Conservation (phyloP, 2,329 filamentous ascomycete species). For the Pseudomassariella vexata region DNA sequence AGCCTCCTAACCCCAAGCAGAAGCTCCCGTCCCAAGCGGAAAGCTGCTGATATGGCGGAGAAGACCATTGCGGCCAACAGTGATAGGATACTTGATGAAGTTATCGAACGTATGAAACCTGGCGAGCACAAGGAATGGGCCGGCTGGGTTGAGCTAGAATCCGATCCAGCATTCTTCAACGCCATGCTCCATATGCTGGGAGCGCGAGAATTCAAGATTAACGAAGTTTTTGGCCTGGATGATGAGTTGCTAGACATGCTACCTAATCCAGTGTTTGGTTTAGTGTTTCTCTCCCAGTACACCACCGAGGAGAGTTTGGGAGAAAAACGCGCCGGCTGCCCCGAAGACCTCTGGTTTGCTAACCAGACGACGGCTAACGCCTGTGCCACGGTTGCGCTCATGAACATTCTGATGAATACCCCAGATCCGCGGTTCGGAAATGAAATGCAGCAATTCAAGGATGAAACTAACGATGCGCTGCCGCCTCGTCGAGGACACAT, state of each 20-base stretch:
- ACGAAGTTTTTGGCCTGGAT: constrained; percentile 73
- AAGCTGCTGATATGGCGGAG: constrained; percentile 29
- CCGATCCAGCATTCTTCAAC: constrained; percentile 85
- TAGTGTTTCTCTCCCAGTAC: constrained; percentile 85
- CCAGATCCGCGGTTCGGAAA: constrained; percentile 60
- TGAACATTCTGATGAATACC: constrained; percentile 91
- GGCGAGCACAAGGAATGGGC: constrained; percentile 57
- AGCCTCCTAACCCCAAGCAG: background rate
- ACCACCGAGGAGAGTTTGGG: constrained; percentile 47
- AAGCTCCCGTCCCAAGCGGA: constrained; percentile 34
- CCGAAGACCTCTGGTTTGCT: constrained; percentile 79
- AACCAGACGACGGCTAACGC: constrained; percentile 86
- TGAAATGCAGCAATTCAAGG: constrained; percentile 67
- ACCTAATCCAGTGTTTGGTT: constrained; percentile 70
- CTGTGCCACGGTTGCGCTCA: constrained; percentile 85
- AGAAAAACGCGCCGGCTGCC: constrained; percentile 46
- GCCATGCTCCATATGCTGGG: constrained; percentile 76
- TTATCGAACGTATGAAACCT: constrained; percentile 36
- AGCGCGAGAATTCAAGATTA: constrained; percentile 64
- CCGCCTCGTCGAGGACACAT: constrained; percentile 71
- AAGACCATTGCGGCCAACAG: constrained; percentile 27
- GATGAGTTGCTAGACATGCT: constrained; percentile 56
- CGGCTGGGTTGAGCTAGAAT: constrained; percentile 81
- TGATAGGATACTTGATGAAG: constrained; percentile 29
- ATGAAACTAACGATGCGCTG: constrained; percentile 60